A percentile compares a stretch with the other conserved stretches of the same genome.
Conservation (phyloP, 1,284 basidiomycete species). For the Calocybe gambosa region DNA sequence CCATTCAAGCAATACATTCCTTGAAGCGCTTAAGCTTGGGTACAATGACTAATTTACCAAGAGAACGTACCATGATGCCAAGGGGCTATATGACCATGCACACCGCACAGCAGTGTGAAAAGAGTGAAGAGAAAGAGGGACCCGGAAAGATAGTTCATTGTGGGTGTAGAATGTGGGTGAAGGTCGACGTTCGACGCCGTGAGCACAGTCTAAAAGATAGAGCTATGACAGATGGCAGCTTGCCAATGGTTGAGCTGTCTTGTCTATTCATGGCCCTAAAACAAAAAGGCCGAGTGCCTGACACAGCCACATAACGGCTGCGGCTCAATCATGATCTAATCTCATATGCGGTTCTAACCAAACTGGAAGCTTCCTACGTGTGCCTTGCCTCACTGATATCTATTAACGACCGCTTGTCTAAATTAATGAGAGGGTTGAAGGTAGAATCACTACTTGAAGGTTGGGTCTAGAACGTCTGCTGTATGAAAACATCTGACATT, state of each 20-base stretch:
- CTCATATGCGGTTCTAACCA: no score
- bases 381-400: no score
- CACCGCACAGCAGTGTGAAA: conserved; percentile 12
- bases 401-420: no score
- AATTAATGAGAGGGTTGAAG: no score
- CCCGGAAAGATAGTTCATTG: neutral
- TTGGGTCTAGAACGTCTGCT: no score
- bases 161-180: neutral
- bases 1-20: conserved; percentile 25
- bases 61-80: conserved; percentile 15
- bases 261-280: no score
- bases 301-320: no score
- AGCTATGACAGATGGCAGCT: conserved; percentile 3
- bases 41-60: neutral
- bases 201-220: neutral
- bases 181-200: neutral
- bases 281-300: no score
- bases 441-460: no score
- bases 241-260: neutral
- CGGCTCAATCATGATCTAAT: no score
- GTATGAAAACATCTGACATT: no score
- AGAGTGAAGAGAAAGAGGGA: neutral
- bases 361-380: no score
- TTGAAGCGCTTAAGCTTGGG: conserved; percentile 37
- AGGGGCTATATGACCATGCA: conserved; percentile 13